These are phyloP conservation scores for Brassica nigra DNA, from an alignment of 345 rosid genomes.

Conservation along the genomic window DNA sequence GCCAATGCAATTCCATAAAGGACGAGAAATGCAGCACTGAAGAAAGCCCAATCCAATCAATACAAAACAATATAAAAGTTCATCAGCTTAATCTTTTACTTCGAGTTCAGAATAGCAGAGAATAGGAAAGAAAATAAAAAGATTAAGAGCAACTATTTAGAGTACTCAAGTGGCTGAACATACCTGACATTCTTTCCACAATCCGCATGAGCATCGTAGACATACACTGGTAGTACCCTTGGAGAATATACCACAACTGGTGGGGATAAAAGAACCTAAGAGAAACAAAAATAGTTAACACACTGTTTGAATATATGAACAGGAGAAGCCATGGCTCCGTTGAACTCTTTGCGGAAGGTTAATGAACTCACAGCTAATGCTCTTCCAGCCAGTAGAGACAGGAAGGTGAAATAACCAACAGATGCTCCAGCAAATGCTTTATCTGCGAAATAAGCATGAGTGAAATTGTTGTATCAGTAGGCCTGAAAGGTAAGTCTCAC, in stretches of 20 bases:
- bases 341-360: not conserved
- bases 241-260: conserved; percentile 99
- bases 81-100: conserved; percentile 13
- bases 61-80: conserved; percentile 19
- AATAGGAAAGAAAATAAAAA: conserved; percentile 20
- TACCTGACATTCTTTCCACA: conserved; percentile 98
- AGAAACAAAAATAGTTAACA: conserved; percentile 2
- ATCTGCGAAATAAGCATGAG: conserved; percentile 51
- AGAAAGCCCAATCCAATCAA: conserved; percentile 4
- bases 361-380: conserved; percentile 80
- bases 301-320: conserved; percentile 3
- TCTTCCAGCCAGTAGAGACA: conserved; percentile 96
- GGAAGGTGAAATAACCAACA: conserved; percentile 92
- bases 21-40: conserved; percentile 94
- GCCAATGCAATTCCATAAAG: conserved; percentile 98
- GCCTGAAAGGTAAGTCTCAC: not conserved
- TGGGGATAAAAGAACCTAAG: conserved; percentile 97
- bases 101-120: conserved; percentile 21
- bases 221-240: conserved; percentile 94
- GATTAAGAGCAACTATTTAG: conserved; percentile 5
- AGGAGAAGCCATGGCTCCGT: conserved; percentile 18
- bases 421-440: conserved; percentile 99
- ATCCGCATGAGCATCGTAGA: conserved; percentile 98
- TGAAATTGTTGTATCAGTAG: conserved; percentile 25
- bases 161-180: conserved; percentile 35